Percentiles rank a stretch among this genome's conserved stretches.
Conservation (phyloP, 106 monocot species). For the Gastrodia elata region DNA sequence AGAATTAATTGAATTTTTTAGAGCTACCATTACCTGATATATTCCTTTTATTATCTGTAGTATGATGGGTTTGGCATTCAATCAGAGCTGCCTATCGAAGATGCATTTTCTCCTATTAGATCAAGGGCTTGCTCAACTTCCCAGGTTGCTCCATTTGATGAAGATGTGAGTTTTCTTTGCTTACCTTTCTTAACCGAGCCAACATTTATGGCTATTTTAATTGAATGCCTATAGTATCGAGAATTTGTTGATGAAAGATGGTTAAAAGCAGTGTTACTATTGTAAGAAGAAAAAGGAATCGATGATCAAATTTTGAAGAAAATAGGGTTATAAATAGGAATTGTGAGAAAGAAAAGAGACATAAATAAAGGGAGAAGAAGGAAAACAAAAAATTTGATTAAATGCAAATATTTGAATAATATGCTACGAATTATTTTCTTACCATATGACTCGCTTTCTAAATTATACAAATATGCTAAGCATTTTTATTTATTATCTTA, state of each 20-base stretch:
- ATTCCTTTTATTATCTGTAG: slow-evolving; percentile 9
- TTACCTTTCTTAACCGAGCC: not conserved
- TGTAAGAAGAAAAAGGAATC: no score
- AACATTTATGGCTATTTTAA: not conserved
- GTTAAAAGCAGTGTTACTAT: not conserved
- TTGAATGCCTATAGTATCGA: not conserved
- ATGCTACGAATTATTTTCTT: no score
- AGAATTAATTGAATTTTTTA: not conserved
- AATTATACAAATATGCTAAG: no score
- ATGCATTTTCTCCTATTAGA: slow-evolving; percentile 15
- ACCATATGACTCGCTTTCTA: no score
- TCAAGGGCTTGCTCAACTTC: slow-evolving; percentile 11
- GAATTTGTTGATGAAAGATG: not conserved
- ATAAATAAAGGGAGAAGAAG: no score
- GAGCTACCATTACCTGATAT: slow-evolving; percentile 1
- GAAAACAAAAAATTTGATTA: no score
- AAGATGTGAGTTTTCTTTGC: slow-evolving; percentile 11
- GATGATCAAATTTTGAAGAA: no score
- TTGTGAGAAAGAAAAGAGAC: no score
- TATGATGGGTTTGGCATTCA: slow-evolving; percentile 7
- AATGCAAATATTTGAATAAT: no score
- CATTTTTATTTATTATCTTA: no score
- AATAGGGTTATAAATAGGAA: no score
- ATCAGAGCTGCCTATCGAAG: slow-evolving; percentile 25
- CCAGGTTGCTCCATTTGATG: slow-evolving; percentile 15